Evolutionary conservation across 768 basidiomycete species (phyloP), one percentile per base, ranked within the genome.

Genomic region (Amanita inopinata): DNA sequence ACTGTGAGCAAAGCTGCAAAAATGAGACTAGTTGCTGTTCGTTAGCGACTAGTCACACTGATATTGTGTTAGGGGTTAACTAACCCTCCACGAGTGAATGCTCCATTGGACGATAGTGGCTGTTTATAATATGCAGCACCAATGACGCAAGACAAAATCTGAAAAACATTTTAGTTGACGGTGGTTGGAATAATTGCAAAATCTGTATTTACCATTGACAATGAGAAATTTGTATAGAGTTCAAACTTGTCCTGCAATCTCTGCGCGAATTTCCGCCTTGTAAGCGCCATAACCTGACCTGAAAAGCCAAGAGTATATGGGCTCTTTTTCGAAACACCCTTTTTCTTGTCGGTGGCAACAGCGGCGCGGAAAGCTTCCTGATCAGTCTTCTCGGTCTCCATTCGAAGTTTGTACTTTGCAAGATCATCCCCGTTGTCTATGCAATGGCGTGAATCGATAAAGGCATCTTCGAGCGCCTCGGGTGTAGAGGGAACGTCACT

Each of bases 291-390:
- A 35, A 89, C 78, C 54, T 94, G 91, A 0, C 77, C 75, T 27
- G 60, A 58, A 62, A 87, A 87, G 5, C 84, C 78, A 33, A 90
- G 73, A 5, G 86, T 90, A 58, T 90, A 93, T 3, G 86, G 84
- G 46, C 80, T 84, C 60, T 80, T 77, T 57, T 76, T 76, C 1
- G 81, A 79, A 3, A 84, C 86, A 19, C 80, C 81, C 47, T 71
- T 72, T 58, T 81, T 79, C 67, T 92, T 91, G 56, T 88, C 83
- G 9, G 73, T 75, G 15, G 71, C 65, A 3, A 89, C 84, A 0
- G 87, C 82, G 5, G 70, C 71, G 35, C 80, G 74, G 71, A 94
- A 94, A 1, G 76, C 73, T 35, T 83, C 76, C 53, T 85, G 83
- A 49, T 88, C 80, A 0, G 64, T 59, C 51, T 72, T 74, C 46